phyloP scores from a whole-genome alignment of 768 basidiomycete species.

The Coprinopsis strossmayeri region DNA sequence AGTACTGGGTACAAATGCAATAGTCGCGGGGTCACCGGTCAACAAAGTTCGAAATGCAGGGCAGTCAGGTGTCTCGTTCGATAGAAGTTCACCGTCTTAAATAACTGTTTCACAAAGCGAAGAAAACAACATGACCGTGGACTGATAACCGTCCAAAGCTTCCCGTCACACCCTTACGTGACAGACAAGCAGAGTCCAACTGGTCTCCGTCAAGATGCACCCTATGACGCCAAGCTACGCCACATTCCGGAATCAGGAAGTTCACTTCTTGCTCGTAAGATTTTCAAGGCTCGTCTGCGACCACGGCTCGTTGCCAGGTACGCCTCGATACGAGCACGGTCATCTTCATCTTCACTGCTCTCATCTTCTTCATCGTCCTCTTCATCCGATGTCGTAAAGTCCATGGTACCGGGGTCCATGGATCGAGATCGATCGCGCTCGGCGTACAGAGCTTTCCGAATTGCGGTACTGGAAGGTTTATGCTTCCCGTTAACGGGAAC shows the following conservation, averaged over 20 bases:
- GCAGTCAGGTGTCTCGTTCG: too few species aligned
- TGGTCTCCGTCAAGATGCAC: background rate
- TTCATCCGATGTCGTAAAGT: slow-evolving; percentile 47
- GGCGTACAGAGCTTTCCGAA: slow-evolving; percentile 59
- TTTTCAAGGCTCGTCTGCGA: slow-evolving; percentile 55
- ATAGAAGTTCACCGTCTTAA: too few species aligned
- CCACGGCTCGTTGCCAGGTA: slow-evolving; percentile 27
- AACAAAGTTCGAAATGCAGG: too few species aligned
- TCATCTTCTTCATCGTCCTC: slow-evolving; percentile 31
- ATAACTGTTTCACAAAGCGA: background rate
- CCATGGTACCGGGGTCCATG: slow-evolving; percentile 65
- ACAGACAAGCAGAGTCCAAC: background rate
- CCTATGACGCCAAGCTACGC: slow-evolving; percentile 58
- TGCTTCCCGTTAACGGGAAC: slow-evolving; percentile 11
- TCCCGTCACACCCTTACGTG: too few species aligned
- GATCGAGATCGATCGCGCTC: slow-evolving; percentile 59
- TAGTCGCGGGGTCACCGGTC: too few species aligned
- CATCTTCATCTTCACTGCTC: slow-evolving; percentile 25
- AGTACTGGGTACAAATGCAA: too few species aligned
- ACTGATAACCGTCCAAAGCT: too few species aligned
- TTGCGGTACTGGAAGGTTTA: slow-evolving; percentile 37
- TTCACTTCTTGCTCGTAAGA: slow-evolving; percentile 62
- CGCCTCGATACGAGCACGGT: slow-evolving; percentile 4
- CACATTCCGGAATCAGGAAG: slow-evolving; percentile 74
- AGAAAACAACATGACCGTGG: too few species aligned